These are phyloP conservation scores for Dothidotthia symphoricarpi DNA, from an alignment of 2,329 filamentous ascomycete species.

Conservation along the genomic window DNA sequence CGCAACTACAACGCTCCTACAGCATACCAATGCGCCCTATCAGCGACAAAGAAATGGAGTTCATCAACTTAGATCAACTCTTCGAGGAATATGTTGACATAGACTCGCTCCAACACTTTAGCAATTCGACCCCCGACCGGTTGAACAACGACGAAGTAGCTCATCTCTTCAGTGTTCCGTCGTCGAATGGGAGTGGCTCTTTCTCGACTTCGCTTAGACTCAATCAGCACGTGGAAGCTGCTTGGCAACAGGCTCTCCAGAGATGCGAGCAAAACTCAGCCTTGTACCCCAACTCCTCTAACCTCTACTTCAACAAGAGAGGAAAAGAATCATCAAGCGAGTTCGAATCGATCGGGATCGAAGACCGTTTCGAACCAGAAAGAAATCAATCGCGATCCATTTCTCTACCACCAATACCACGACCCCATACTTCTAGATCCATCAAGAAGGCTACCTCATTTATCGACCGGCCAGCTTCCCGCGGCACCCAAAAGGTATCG, in stretches of 20 bases:
- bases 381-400: conserved; percentile 25
- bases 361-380: conserved; percentile 29
- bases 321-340: conserved; percentile 34
- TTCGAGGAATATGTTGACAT: conserved; percentile 64
- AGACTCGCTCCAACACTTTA: conserved; percentile 51
- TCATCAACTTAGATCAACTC: conserved; percentile 59
- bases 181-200: conserved; percentile 52
- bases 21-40: conserved; percentile 46
- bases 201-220: conserved; percentile 48
- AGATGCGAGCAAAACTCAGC: conserved; percentile 52
- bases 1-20: conserved; percentile 25
- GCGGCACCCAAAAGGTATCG: conserved; percentile 23
- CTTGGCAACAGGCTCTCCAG: conserved; percentile 57
- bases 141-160: conserved; percentile 51
- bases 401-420: conserved; percentile 38
- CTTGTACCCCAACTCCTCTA: conserved; percentile 32
- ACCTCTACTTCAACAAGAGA: conserved; percentile 33
- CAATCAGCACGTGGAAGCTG: conserved; percentile 50
- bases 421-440: conserved; percentile 17
- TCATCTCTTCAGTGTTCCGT: conserved; percentile 53
- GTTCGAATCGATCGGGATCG: conserved; percentile 34
- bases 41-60: conserved; percentile 53
- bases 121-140: conserved; percentile 50
- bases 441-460: conserved; percentile 30
- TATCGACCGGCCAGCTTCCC: conserved; percentile 17